These are phyloP conservation scores for Stipa capillata DNA, from an alignment of 176 grass and related monocot genomes.

Conservation along the genomic window DNA sequence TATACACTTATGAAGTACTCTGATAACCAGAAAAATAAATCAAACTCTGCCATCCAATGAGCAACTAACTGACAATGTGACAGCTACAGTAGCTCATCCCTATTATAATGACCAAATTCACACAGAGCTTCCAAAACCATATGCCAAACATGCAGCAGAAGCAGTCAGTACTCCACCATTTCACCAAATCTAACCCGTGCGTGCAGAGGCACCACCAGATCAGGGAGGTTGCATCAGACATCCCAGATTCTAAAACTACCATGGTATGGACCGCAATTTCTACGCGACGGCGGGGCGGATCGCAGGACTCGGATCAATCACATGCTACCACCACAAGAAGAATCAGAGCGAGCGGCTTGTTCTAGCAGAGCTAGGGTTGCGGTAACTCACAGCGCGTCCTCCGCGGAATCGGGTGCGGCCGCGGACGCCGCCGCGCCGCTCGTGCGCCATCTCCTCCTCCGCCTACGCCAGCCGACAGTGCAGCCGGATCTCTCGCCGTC, in stretches of 20 bases:
- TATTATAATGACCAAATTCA: background rate
- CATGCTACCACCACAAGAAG: background rate
- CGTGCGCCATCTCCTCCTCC: constrained; percentile 35
- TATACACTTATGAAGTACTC: background rate
- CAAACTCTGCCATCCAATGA: background rate
- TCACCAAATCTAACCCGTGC: too few species aligned
- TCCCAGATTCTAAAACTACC: background rate
- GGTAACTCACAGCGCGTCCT: constrained; percentile 35
- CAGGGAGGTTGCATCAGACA: background rate
- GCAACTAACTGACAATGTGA: background rate
- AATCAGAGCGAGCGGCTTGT: background rate
- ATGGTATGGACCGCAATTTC: background rate
- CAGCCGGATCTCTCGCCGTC: background rate
- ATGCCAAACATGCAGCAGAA: background rate
- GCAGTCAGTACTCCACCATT: background rate
- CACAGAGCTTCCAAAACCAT: background rate
- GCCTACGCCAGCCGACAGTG: background rate
- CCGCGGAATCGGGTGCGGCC: constrained; percentile 18
- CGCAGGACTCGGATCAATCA: background rate
- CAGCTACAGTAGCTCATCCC: background rate
- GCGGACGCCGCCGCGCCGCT: constrained; percentile 22
- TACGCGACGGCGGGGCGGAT: background rate
- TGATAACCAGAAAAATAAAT: too few species aligned
- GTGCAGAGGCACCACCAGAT: background rate
- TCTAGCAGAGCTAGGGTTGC: background rate